These are phyloP conservation scores for Ophiocordyceps camponoti-floridani DNA, from an alignment of 2,329 filamentous ascomycete genomes.

Conservation along the genomic window DNA sequence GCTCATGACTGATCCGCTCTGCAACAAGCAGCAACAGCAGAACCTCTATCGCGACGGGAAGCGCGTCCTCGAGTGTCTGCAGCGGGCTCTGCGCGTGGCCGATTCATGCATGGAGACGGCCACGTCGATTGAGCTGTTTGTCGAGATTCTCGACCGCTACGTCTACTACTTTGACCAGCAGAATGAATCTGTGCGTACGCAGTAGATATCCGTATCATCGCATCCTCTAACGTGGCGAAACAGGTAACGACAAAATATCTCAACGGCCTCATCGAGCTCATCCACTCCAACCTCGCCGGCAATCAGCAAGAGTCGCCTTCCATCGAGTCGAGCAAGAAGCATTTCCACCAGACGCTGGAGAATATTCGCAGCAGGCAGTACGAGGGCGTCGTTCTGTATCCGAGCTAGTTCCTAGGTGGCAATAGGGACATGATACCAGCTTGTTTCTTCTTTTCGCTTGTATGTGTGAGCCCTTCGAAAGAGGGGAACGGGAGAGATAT, in stretches of 20 bases:
- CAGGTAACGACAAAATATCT: conserved; percentile 89
- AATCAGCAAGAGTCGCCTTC: conserved; percentile 67
- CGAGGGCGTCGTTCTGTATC: conserved; percentile 69
- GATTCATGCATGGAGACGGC: conserved; percentile 99
- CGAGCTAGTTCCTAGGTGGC: conserved; percentile 15
- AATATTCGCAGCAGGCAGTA: conserved; percentile 87
- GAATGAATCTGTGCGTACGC: conserved; percentile 61
- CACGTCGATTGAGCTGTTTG: conserved; percentile 92
- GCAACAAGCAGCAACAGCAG: conserved; percentile 4
- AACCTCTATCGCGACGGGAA: conserved; percentile 95
- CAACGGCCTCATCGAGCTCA: conserved; percentile 93
- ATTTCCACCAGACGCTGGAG: conserved; percentile 88
- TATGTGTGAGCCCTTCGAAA: background rate
- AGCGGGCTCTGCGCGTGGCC: conserved; percentile 84
- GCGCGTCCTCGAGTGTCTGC: conserved; percentile 86
- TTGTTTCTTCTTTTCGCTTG: background rate
- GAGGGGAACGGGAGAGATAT: background rate
- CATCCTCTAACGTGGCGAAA: background rate
- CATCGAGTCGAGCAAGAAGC: conserved; percentile 76
- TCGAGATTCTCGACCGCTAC: conserved; percentile 95
- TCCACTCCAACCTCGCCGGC: conserved; percentile 84
- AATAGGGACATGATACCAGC: too few species aligned
- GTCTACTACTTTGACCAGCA: conserved; percentile 99
- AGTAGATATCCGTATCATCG: background rate
- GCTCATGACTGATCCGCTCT: background rate